Percentiles rank a stretch among this genome's conserved stretches.
These are phyloP conservation scores for Eutrema japonicum DNA, from an alignment of 345 rosid genomes.

Conservation along the genomic window DNA sequence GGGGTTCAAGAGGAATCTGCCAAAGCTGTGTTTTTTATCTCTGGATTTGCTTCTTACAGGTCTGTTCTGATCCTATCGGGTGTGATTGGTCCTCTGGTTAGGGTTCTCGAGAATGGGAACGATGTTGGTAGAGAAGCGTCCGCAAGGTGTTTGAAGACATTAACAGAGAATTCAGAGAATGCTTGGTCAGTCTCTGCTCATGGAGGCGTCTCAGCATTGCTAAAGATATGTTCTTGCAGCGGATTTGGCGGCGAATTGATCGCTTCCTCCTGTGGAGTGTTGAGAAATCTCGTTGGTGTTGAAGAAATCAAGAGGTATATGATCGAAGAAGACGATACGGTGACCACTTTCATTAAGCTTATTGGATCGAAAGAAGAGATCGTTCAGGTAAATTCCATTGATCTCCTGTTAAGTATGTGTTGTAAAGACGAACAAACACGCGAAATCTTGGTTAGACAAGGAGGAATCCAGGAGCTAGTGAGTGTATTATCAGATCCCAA, in stretches of 20 bases:
- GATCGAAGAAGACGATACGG: conserved; percentile 70
- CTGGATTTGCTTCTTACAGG: conserved; percentile 64
- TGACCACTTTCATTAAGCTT: conserved; percentile 67
- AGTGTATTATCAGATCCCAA: conserved; percentile 62
- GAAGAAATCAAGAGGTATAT: conserved; percentile 87
- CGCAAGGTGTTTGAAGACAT: conserved; percentile 61
- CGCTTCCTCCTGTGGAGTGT: conserved; percentile 64
- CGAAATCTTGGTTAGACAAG: conserved; percentile 60
- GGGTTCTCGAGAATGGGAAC: conserved; percentile 69
- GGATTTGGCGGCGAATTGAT: conserved; percentile 55
- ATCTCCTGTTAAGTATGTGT: conserved; percentile 64
- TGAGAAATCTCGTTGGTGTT: conserved; percentile 77
- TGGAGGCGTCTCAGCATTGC: conserved; percentile 84
- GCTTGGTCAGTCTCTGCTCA: conserved; percentile 97
- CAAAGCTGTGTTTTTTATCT: conserved; percentile 56
- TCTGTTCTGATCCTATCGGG: conserved; percentile 62
- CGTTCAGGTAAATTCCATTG: conserved; percentile 74
- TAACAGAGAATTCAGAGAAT: conserved; percentile 82
- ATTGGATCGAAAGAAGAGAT: conserved; percentile 66
- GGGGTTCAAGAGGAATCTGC: conserved; percentile 68
- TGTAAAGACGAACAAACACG: conserved; percentile 65
- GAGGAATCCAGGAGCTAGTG: conserved; percentile 66
- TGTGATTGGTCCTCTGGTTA: conserved; percentile 66
- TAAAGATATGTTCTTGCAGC: conserved; percentile 62
- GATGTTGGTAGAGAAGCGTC: conserved; percentile 60